A percentile compares a stretch with the other conserved stretches of the same genome.
Conservation (phyloP, 768 basidiomycete species). For the Antrodiella citrinella region DNA sequence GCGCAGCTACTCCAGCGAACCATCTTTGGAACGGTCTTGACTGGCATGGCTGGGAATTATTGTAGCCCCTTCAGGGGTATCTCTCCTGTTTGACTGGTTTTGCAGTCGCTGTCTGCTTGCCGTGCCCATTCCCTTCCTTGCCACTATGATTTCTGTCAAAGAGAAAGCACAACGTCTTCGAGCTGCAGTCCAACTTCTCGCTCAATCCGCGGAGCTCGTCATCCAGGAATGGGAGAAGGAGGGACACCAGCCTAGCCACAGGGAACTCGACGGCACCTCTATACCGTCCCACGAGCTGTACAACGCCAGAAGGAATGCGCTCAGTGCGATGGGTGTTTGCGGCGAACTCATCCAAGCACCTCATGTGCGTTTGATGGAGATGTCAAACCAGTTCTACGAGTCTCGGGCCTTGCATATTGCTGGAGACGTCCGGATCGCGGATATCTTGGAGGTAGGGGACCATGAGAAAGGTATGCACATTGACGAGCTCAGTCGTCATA, state of each 20-base stretch:
- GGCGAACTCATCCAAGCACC: conserved; percentile 2
- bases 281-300: not conserved
- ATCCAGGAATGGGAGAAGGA: not conserved
- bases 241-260: not conserved
- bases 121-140: too few species aligned
- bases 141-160: conserved; percentile 1
- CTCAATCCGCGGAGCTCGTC: not conserved
- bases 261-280: too few species aligned
- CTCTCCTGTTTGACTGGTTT: too few species aligned
- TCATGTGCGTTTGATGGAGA: not conserved
- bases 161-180: not conserved
- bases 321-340: not conserved
- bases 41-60: too few species aligned
- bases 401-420: conserved; percentile 3
- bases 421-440: conserved; percentile 1
- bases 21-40: too few species aligned
- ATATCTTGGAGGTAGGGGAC: conserved; percentile 1
- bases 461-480: not conserved
- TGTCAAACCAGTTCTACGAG: conserved; percentile 1
- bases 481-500: not conserved
- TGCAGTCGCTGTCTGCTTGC: too few species aligned
- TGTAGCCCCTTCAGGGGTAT: too few species aligned
- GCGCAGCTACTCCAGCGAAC: too few species aligned
- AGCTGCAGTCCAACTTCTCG: not conserved
- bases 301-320: not conserved